phyloP scores from a whole-genome alignment of 176 grass and related monocot species.

The Aegilops longissima region DNA sequence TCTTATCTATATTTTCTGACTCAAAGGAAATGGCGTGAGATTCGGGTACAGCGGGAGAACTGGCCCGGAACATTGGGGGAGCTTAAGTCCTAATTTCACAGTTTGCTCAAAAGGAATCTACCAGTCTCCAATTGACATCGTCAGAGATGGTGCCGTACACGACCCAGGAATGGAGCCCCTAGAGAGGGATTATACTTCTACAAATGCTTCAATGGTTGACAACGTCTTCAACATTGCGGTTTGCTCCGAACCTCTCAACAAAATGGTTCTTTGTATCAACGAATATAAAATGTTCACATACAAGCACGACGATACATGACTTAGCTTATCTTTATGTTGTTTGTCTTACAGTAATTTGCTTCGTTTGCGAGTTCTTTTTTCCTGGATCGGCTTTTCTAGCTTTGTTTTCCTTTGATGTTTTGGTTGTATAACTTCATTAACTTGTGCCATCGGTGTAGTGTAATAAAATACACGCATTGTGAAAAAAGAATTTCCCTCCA shows the following conservation, averaged over 20 bases:
- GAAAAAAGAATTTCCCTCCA: neutral
- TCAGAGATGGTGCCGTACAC: slow-evolving; percentile 31
- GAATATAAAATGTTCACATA: neutral
- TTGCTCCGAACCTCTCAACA: slow-evolving; percentile 37
- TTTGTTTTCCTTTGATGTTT: neutral
- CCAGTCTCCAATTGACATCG: slow-evolving; percentile 79
- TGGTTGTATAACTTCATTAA: neutral
- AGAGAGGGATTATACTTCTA: slow-evolving; percentile 54
- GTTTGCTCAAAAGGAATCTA: slow-evolving; percentile 67
- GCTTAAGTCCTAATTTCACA: slow-evolving; percentile 58
- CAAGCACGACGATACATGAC: neutral
- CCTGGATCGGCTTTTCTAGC: neutral
- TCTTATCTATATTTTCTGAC: neutral
- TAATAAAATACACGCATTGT: neutral
- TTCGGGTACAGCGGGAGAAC: slow-evolving; percentile 64
- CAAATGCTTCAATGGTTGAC: slow-evolving; percentile 65
- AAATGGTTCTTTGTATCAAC: neutral
- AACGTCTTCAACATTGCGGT: slow-evolving; percentile 76
- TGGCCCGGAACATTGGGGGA: slow-evolving; percentile 67
- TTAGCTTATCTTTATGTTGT: neutral
- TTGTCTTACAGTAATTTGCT: neutral
- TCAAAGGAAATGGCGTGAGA: slow-evolving; percentile 31
- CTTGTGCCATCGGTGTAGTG: neutral
- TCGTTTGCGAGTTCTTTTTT: neutral
- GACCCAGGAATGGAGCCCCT: slow-evolving; percentile 54